Base-by-base conservation (phyloP, 2,329 filamentous ascomycete genomes). In the Coniochaeta ligniaria region DNA sequence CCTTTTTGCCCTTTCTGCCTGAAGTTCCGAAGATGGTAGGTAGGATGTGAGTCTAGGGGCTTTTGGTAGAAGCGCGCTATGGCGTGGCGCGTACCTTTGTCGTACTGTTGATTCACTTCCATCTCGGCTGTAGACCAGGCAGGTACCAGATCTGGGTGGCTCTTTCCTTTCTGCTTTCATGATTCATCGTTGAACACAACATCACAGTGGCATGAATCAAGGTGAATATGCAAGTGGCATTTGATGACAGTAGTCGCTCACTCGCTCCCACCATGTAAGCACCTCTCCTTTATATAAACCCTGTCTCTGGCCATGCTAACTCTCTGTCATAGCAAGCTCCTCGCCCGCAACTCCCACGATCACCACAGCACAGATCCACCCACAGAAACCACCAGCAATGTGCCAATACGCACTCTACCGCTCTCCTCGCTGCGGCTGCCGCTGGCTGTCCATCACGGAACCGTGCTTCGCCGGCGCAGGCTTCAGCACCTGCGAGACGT, bases 401-500 rank as follows among this genome's bases (percentile, higher is more conserved):
- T 84, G 81, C 68, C 64, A 66, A 20, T 74, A 78, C n/a, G 76
- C 72, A 28, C 78, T 79, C 69, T 82, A 76, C 70, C 72, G 74
- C 61, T 78, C 81, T 69, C 77, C 75, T 57, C 66, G 64, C 61
- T 85, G 82, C 75, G 72, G 73, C 12, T 82, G 83, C 73, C 76
- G 74, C 65, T 85, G 82, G 82, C 74, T 80, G 47, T 68, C 76
- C 62, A 74, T 85, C 66, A 70, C 69, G 3, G 63, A 71, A 52
- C 76, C 79, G 6, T 85, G 83, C 72, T 73, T 66, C 4, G 79
- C 79, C 0, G 77, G 77, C 14, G 74, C 75, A 69, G 80, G 82
- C 62, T 84, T 85, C 71, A 71, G 69, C 61, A 79, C 71, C 31
- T 85, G 83, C 66, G 71, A 0, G 63, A 60, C 41, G 80, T 83